Evolutionary conservation across 1,139 yeast genomes (phyloP).

Genomic region (Kodamaea ohmeri): DNA sequence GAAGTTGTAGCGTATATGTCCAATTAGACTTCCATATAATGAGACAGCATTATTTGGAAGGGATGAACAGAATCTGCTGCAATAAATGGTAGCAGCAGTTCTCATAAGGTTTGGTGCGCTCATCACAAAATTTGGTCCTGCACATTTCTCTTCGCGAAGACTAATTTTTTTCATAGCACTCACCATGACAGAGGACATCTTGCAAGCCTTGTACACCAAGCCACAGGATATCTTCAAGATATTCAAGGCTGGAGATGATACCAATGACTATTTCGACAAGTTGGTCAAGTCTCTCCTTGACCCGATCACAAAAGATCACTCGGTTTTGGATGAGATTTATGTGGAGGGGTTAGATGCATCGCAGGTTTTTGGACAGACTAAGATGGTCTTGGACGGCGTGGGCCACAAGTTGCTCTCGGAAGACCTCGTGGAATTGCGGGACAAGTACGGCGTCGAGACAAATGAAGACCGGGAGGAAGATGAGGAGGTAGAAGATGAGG

Average conservation of each 20-base stretch:
- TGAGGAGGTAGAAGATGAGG: conserved; percentile 18
- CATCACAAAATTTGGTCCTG: conserved; percentile 6
- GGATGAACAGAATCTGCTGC: no score
- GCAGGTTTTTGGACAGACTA: conserved; percentile 93
- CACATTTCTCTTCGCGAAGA: conserved; percentile 6
- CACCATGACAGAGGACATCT: conserved; percentile 20
- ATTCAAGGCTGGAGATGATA: conserved; percentile 15
- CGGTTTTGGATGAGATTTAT: conserved; percentile 77
- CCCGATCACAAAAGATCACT: conserved; percentile 59
- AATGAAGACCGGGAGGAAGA: conserved; percentile 22
- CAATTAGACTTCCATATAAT: no score
- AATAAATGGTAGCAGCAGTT: no score
- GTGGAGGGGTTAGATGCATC: conserved; percentile 85
- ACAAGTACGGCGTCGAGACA: conserved; percentile 19
- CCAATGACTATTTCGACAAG: conserved; percentile 25
- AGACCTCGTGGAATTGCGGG: conserved; percentile 42
- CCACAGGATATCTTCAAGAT: conserved; percentile 31
- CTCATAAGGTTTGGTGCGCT: background rate
- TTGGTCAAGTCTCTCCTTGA: conserved; percentile 59
- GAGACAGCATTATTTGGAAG: no score
- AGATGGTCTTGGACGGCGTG: conserved; percentile 72
- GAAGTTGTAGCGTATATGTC: no score
- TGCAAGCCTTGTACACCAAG: conserved; percentile 19
- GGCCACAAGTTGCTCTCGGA: conserved; percentile 55
- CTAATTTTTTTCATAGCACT: conserved; percentile 8